Evolutionary conservation across 352 stramenopile genomes (phyloP).

Genomic region (Saprolegnia parasitica): DNA sequence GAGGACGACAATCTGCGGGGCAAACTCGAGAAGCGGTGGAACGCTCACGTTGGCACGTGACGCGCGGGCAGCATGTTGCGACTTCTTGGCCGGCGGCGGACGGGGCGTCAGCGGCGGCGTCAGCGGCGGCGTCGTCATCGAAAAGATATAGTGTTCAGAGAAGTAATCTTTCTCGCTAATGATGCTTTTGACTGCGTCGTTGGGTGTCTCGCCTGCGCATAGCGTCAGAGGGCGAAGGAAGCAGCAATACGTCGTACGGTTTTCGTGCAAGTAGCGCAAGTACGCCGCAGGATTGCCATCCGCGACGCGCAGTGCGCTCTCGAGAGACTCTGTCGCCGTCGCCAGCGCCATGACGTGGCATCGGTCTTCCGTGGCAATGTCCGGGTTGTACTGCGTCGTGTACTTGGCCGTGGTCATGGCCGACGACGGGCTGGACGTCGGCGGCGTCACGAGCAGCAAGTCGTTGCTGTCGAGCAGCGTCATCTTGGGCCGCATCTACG

Average conservation of each 20-base stretch:
- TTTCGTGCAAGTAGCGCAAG: conserved; percentile 3
- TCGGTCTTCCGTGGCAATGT: conserved; percentile 11
- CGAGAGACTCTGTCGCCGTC: not conserved
- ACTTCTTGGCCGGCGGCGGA: not conserved
- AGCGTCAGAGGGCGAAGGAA: no score
- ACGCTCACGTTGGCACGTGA: not conserved
- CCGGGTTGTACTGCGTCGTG: conserved; percentile 20
- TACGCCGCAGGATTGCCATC: conserved; percentile 21
- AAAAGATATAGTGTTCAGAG: conserved; percentile 71
- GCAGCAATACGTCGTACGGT: no score
- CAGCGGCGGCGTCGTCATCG: conserved; percentile 32
- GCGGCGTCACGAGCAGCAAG: conserved; percentile 41
- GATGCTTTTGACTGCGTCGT: not conserved
- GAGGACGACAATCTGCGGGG: not conserved
- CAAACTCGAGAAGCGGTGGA: not conserved
- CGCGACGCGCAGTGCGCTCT: not conserved
- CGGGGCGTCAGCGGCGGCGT: not conserved
- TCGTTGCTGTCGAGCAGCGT: conserved; percentile 52
- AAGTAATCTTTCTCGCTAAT: conserved; percentile 39
- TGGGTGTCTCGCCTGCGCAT: not conserved
- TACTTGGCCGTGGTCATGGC: conserved; percentile 9
- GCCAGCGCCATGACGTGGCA: not conserved
- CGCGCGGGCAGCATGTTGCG: not conserved
- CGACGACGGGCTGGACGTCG: conserved; percentile 28
- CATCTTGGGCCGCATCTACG: not conserved